Evolutionary conservation across 2,329 filamentous ascomycete species (phyloP).

Genomic region (Orbilia brochopaga): DNA sequence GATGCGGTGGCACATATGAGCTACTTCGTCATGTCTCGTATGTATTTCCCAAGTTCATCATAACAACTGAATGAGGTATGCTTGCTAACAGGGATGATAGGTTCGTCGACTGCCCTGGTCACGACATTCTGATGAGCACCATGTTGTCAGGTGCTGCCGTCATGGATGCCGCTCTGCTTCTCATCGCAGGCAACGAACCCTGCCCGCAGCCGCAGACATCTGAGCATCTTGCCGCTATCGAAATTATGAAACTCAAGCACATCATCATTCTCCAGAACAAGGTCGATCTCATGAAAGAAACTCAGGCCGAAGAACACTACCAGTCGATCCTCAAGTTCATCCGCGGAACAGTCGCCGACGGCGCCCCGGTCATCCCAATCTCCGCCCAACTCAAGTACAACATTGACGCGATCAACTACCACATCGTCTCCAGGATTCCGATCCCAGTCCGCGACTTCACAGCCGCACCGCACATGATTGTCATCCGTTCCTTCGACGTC

Average conservation of each 20-base stretch:
- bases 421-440: constrained; percentile 92
- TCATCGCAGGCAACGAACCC: constrained; percentile 97
- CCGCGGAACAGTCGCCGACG: constrained; percentile 92
- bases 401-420: constrained; percentile 96
- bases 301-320: constrained; percentile 90
- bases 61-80: constrained; percentile 3
- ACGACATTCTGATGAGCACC: constrained; percentile 99
- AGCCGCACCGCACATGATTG: constrained; percentile 94
- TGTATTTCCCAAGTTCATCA: constrained; percentile 58
- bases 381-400: constrained; percentile 99
- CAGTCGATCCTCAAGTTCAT: constrained; percentile 99
- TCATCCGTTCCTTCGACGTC: constrained; percentile 98
- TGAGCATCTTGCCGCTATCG: constrained; percentile 97
- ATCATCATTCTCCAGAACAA: constrained; percentile 99
- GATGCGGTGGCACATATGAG: constrained; percentile 84
- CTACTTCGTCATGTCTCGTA: constrained; percentile 90
- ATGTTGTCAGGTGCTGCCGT: constrained; percentile 99
- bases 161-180: constrained; percentile 96
- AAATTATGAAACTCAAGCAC: constrained; percentile 99
- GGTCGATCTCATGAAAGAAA: constrained; percentile 97
- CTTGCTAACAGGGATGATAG: constrained; percentile 59
- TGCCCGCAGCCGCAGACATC: constrained; percentile 98
- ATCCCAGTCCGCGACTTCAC: constrained; percentile 90
- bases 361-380: constrained; percentile 94
- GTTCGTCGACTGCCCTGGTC: constrained; percentile 97